Base-by-base conservation (phyloP, 176 grass and related monocot species). In the Chloris gayana region DNA sequence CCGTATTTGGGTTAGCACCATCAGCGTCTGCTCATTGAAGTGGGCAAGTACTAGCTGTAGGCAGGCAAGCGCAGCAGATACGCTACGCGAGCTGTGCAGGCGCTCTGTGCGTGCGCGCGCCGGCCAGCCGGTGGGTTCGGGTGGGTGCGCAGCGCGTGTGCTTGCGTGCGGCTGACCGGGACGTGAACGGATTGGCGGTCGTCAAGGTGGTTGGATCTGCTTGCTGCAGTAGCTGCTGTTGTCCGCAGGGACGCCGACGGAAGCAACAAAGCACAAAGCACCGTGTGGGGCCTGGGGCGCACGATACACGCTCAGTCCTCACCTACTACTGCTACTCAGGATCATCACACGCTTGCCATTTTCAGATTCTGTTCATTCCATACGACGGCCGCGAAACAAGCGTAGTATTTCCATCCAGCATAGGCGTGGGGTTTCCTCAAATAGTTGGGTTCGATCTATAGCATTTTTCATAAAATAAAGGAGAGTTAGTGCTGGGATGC, bases 101-200 rank as follows among this genome's bases (percentile, higher is more conserved):
- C n/a, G 46, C 14, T 62, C 67, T 37, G 80, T 79, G 74, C 0
- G 69, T 53, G 22, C 37, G 30, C 17, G 27, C 41, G 51, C 50
- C 49, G 21, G 6, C 58, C 73, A 14, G 26, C 25, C 41, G 41
- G 41, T 44, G 41, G 9, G 41, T 11, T 13, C 41, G 41, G 17
- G 64, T 1, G 39, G 25, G 58, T 59, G 60, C 58, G 54, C 32
- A 61, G 51, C 24, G 47, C 33, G 75, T 53, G 67, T 72, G 83
- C 56, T 33, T 41, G 85, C 27, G 33, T 41, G 85, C 27, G 33
- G 72, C 31, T 45, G 77, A 65, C 6, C 69, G 76, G 76, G 76
- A 54, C 58, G 33, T 22, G 26, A 39, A 39, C 30, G 14, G 70
- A 54, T 35, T 56, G 64, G 42, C 42, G 24, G 78, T 17, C 31